Percentiles rank a stretch among this genome's conserved stretches.
Conservation (phyloP, 1,284 basidiomycete species). For the Sporisorium sorghi region DNA sequence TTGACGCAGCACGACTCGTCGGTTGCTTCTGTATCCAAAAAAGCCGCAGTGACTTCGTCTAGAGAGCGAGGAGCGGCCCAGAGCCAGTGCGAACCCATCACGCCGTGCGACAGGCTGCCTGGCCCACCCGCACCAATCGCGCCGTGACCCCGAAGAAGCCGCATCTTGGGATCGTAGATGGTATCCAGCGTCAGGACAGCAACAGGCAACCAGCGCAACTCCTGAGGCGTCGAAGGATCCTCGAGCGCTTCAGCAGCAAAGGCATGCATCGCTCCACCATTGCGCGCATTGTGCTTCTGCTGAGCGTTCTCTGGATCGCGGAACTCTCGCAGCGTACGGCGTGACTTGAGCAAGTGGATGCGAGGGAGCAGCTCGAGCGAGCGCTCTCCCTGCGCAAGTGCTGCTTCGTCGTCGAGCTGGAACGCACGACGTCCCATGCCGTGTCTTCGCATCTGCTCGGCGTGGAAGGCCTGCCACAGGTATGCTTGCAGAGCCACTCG, state of each 20-base stretch:
- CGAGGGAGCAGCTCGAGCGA: slow-evolving; percentile 32
- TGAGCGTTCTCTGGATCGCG: slow-evolving; percentile 53
- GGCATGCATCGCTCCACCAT: slow-evolving; percentile 49
- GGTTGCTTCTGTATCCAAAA: slow-evolving; percentile 43
- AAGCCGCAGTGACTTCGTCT: slow-evolving; percentile 30
- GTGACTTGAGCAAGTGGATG: slow-evolving; percentile 45
- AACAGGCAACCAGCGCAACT: slow-evolving; percentile 36
- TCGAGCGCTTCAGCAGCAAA: slow-evolving; percentile 43
- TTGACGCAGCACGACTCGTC: slow-evolving; percentile 50
- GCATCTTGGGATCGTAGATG: slow-evolving; percentile 38
- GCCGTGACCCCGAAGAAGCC: slow-evolving; percentile 51
- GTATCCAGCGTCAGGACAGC: slow-evolving; percentile 53
- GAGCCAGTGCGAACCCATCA: slow-evolving; percentile 58
- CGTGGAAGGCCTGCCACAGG: slow-evolving; percentile 57
- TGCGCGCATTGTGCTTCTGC: slow-evolving; percentile 40
- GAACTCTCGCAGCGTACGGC: slow-evolving; percentile 41
- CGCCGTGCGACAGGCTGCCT: slow-evolving; percentile 33
- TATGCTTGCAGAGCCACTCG: slow-evolving; percentile 54
- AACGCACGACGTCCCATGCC: slow-evolving; percentile 50
- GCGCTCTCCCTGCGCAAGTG: background rate
- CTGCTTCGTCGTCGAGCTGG: slow-evolving; percentile 42
- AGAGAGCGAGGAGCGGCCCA: slow-evolving; percentile 49
- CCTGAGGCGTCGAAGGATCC: slow-evolving; percentile 24
- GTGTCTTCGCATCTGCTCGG: slow-evolving; percentile 56
- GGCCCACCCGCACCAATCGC: slow-evolving; percentile 47